Base-by-base conservation (phyloP, 225 moss, liverwort and hornwort genomes). In the Physcomitrellopsis africana region DNA sequence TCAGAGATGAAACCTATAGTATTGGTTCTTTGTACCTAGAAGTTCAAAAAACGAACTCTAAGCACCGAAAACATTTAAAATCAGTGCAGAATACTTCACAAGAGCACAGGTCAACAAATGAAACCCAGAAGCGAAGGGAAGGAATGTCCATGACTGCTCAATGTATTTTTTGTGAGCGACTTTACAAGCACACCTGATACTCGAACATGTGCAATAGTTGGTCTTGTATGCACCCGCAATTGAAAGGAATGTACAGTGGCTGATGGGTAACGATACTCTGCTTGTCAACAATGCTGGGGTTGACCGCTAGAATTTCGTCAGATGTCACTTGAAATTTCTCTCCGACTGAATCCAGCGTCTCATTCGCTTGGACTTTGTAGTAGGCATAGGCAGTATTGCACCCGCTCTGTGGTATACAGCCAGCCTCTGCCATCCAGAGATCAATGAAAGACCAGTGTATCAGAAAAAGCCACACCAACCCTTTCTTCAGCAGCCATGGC, bases 191-290 rank as follows among this genome's bases (percentile, higher is more conserved):
- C 24, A 87, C 87, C 82, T 76, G 78, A 55, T 86, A 87, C 20
- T 26, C 3, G 47, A 89, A 89, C 52, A 51, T 65, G 9, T 84
- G 82, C 10, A 63, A 55, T 10, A 89, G 70, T 0, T 68, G 73
- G 44, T 73, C 51, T 19, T 47, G 76, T 22, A 80, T 11, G 71
- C 89, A 89, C 23, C 76, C 65, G 80, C 89, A 89, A 14, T 51
- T 23, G 63, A 87, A 89, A 26, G 89, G 89, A 56, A 89, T 79
- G 63, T 78, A 68, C 41, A 89, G 22, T 1, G 63, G 41, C 26
- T 80, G 78, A 13, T 72, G 23, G n/a, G 6, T 3, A 16, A 10
- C 3, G 12, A 68, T 51, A 13, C 56, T 15, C 11, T 65, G 24
- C 6, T 27, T 22, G 32, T 80, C 56, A 0, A 37, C 20, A 7